Evolutionary conservation across 257 asterid genomes (phyloP).

Genomic region (Ligustrum vulgare): DNA sequence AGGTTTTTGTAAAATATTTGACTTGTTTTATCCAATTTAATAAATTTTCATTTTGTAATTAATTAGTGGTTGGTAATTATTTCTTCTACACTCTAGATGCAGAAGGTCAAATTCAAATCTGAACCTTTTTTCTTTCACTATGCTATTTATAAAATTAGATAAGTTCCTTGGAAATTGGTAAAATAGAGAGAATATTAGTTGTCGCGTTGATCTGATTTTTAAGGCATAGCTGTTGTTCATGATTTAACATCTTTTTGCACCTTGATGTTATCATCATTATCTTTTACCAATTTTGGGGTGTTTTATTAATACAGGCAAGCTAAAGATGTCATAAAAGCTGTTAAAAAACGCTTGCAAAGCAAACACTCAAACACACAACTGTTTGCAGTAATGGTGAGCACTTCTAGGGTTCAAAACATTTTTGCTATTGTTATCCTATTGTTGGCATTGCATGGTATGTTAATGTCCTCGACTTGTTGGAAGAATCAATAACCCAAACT

Average conservation of each 20-base stretch:
- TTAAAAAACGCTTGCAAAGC: constrained; percentile 87
- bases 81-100: background rate
- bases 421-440: background rate
- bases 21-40: constrained; percentile 4
- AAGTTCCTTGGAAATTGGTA: background rate
- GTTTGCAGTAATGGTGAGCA: constrained; percentile 68
- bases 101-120: constrained; percentile 1
- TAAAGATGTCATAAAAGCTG: constrained; percentile 82
- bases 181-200: background rate
- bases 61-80: constrained; percentile 1
- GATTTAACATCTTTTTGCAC: background rate
- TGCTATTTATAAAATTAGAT: background rate
- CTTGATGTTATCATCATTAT: constrained; percentile 15
- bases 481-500: constrained; percentile 11
- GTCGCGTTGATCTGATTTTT: background rate
- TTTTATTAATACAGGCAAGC: constrained; percentile 53
- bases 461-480: background rate
- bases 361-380: constrained; percentile 63
- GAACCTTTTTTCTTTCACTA: background rate
- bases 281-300: background rate
- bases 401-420: background rate
- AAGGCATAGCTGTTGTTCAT: constrained; percentile 5
- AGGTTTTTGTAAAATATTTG: constrained; percentile 6
- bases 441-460: background rate
- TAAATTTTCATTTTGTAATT: background rate